Evolutionary conservation across 306 rosid genomes (phyloP), one percentile per base, ranked within the genome.

Genomic region (Corylus americana): DNA sequence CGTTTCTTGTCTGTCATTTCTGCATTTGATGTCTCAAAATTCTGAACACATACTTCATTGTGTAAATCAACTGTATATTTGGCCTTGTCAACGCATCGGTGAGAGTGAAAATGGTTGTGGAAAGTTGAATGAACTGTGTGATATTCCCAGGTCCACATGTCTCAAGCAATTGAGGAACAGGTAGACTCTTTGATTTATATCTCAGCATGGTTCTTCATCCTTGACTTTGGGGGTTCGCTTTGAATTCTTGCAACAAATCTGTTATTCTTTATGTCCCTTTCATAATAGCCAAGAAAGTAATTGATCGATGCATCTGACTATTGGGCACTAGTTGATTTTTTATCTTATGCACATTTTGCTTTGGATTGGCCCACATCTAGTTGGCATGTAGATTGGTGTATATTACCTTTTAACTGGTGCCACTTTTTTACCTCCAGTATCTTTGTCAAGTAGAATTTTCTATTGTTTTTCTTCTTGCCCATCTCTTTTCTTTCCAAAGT

Each of bases 301-400:
- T 73, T 69, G 75, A 69, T 45, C 25, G 69, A 29, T 78, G 13
- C 53, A n/a, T 57, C 51, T 45, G 37, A 68, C 78, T n/a, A 2
- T 58, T 51, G 39, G 72, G 45, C 53, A 39, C 51, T 68, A 42
- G 51, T 17, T 68, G 72, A 14, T 7, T 68, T 67, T 42, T 17
- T 13, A 42, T 68, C 72, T 39, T n/a, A 39, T 68, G 11, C 27
- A 68, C 72, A 44, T 17, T 42, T 39, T 39, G 50, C 72, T 18
- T 17, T 10, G 27, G 51, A 25, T 68, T 68, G 72, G 72, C 27
- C 72, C 25, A 44, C 72, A 42, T 48, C 2, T 18, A 42, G 72
- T 68, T 67, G 51, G 45, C 51, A 48, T 42, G 72, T 68, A 42
- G 72, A 18, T 39, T 12, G 7, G 27, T 42, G 72, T 68, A 67